These are phyloP conservation scores for Lachnum nothofagi DNA, from an alignment of 2,329 filamentous ascomycete species.

Conservation along the genomic window DNA sequence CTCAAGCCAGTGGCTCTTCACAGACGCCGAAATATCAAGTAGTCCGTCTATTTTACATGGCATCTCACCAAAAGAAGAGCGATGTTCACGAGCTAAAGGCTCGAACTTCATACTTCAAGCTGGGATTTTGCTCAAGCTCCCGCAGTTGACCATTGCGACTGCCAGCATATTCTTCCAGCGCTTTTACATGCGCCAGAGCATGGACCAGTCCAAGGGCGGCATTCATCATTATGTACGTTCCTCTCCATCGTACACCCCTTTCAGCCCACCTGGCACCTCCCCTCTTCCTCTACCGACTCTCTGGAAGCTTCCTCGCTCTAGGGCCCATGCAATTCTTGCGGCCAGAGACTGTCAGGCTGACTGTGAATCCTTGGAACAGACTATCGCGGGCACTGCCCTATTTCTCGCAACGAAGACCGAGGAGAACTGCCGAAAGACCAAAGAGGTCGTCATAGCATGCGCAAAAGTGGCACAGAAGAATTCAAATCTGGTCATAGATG, in stretches of 20 bases:
- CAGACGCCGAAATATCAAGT: slow-evolving; percentile 71
- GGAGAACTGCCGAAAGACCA: slow-evolving; percentile 93
- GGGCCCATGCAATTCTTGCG: slow-evolving; percentile 3
- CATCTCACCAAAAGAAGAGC: slow-evolving; percentile 70
- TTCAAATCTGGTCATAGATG: slow-evolving; percentile 80
- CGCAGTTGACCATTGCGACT: slow-evolving; percentile 86
- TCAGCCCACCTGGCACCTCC: background rate
- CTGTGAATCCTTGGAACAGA: slow-evolving; percentile 40
- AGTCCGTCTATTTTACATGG: slow-evolving; percentile 83
- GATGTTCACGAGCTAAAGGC: slow-evolving; percentile 77
- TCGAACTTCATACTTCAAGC: slow-evolving; percentile 96
- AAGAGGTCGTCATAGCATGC: slow-evolving; percentile 87
- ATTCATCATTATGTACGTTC: slow-evolving; percentile 83
- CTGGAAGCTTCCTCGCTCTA: slow-evolving; percentile 14
- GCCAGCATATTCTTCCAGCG: slow-evolving; percentile 93
- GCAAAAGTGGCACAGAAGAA: slow-evolving; percentile 95
- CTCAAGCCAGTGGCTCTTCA: slow-evolving; percentile 79
- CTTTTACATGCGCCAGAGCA: slow-evolving; percentile 86
- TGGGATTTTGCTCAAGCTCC: slow-evolving; percentile 84
- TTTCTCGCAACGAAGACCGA: slow-evolving; percentile 97
- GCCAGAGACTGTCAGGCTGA: slow-evolving; percentile 6
- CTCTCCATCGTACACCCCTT: slow-evolving; percentile 1
- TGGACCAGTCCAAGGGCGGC: slow-evolving; percentile 69
- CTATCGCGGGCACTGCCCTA: slow-evolving; percentile 81
- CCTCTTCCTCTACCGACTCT: slow-evolving; percentile 1